Conservation (phyloP, 2,329 filamentous ascomycete genomes). For the Pseudogymnoascus sp. region DNA sequence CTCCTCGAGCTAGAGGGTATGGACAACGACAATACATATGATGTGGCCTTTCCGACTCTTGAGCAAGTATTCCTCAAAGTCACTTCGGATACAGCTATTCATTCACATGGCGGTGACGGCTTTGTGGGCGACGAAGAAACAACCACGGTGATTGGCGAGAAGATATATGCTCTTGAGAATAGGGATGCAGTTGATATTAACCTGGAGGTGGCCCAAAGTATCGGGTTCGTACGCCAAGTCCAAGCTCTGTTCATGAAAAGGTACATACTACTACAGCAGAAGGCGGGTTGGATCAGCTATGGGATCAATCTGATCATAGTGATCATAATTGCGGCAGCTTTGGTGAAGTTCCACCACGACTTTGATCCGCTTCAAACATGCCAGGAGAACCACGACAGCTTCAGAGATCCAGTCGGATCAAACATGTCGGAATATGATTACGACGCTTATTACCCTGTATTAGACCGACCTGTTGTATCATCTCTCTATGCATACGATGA, state of each 20-base stretch:
- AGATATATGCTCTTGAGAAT: constrained; percentile 20
- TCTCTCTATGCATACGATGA: constrained; percentile 13
- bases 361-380: constrained; percentile 20
- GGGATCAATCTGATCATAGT: constrained; percentile 51
- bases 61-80: constrained; percentile 62
- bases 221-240: constrained; percentile 47
- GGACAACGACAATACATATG: constrained; percentile 45
- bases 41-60: constrained; percentile 55
- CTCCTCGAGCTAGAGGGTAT: constrained; percentile 45
- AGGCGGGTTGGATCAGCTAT: constrained; percentile 46
- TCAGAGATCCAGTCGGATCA: constrained; percentile 13
- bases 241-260: constrained; percentile 53
- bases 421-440: not conserved
- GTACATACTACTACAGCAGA: constrained; percentile 48
- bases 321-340: constrained; percentile 46
- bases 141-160: constrained; percentile 17
- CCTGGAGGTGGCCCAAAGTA: constrained; percentile 45
- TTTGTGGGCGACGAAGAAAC: constrained; percentile 18
- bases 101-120: constrained; percentile 20
- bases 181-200: constrained; percentile 22
- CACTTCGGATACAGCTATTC: constrained; percentile 43
- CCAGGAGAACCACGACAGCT: constrained; percentile 12
- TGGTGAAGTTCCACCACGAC: constrained; percentile 36
- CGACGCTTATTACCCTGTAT: not conserved
- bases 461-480: not conserved